Base-by-base conservation (phyloP, 1,139 yeast species). In the Lizanozyma gosingica region DNA sequence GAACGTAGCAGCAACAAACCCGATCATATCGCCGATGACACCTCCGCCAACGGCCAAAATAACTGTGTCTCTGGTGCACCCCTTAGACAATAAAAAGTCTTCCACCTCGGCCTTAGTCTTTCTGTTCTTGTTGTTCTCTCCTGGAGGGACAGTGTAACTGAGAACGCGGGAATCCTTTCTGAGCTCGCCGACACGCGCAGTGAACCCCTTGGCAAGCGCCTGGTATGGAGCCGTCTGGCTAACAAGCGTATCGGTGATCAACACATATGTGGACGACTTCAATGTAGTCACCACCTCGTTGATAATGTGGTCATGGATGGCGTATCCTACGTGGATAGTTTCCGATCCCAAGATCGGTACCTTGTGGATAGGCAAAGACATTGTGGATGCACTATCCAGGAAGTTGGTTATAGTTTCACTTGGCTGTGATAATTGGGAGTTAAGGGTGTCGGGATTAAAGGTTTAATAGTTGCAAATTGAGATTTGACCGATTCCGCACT, bases 21-120 rank as follows among this genome's bases (percentile, higher is more conserved):
- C 99, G 53, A 92, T 86, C 98, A 94, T 92, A 57, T 94, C 99
- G 43, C 99, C 99, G 63, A 94, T 90, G 40, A 94, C 94, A 51
- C 99, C 99, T 47, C 99, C 99, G 45, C 98, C 99, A 45, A 94
- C 78, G 3, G 99, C 99, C 43, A 94, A 64, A 43, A 94, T 80
- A 18, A 94, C 90, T 3, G 97, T 88, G 58, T 94, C 99, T 63
- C 98, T 77, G 18, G 97, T 92, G 62, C 99, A 94, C 18, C 95
- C 95, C 54, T 86, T 67, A n/a, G 65, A 57, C 48, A 94, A 73
- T 56, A 94, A 67, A 63, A 75, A 92, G 63, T 94, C 98, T 64
- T 94, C 99, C 44, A 94, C 90, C 17, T 79, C 81, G 18, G 94
- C 97, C 62, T 94, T 94, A 36, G 96, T 88, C 41, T 78, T 78